phyloP scores from a whole-genome alignment of 2,329 filamentous ascomycete genomes.

The Fusarium tanahbumbuense region DNA sequence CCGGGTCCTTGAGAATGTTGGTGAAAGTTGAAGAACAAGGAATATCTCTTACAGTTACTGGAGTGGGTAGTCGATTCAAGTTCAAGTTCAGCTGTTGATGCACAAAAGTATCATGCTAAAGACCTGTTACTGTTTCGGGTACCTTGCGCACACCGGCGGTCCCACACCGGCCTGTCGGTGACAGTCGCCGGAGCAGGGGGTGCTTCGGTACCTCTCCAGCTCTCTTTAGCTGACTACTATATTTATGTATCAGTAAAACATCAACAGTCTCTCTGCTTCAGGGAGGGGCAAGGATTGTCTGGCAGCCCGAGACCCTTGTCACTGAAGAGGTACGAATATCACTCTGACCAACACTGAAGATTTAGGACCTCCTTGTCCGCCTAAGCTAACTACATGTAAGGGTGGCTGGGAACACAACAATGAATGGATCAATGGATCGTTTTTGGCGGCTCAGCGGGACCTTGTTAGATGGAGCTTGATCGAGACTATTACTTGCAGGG shows the following conservation, averaged over 20 bases:
- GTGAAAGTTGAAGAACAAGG: background rate
- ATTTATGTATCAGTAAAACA: background rate
- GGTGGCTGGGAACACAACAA: constrained; percentile 22
- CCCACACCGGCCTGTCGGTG: constrained; percentile 31
- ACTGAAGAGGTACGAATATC: constrained; percentile 40
- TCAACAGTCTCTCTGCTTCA: background rate
- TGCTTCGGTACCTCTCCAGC: background rate
- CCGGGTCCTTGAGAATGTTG: constrained; percentile 15
- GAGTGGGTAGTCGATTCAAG: background rate
- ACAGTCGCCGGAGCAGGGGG: constrained; percentile 4
- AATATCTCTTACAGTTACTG: background rate
- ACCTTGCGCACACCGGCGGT: constrained; percentile 39
- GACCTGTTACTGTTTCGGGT: constrained; percentile 29
- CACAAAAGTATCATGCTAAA: background rate
- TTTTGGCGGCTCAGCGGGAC: constrained; percentile 39
- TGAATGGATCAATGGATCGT: constrained; percentile 13
- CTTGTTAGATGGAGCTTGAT: constrained; percentile 13
- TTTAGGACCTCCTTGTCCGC: constrained; percentile 12
- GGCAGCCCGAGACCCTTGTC: constrained; percentile 31
- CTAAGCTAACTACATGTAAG: background rate
- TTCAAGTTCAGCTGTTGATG: background rate
- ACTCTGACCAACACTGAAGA: background rate
- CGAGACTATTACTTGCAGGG: constrained; percentile 20
- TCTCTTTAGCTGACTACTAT: background rate
- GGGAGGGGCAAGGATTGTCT: background rate